These are phyloP conservation scores for Backusella morwellensis DNA, from an alignment of 192 early-diverging fungal species.

Conservation along the genomic window DNA sequence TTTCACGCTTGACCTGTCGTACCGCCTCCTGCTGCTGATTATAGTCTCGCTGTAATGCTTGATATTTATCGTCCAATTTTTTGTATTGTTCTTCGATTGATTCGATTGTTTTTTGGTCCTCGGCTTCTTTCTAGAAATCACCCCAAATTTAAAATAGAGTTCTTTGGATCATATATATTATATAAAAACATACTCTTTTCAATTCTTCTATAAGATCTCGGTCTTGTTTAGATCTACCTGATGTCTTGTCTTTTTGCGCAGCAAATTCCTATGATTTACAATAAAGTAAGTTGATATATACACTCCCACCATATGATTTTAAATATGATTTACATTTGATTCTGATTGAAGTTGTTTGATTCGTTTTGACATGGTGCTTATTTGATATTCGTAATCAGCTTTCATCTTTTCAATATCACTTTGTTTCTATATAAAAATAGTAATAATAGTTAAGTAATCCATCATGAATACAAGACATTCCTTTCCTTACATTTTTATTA, in stretches of 20 bases:
- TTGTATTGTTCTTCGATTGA: conserved; percentile 26
- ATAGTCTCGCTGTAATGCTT: conserved; percentile 65
- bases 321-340: conserved; percentile 8
- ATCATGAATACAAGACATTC: neutral
- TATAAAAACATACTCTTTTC: neutral
- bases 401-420: conserved; percentile 12
- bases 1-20: conserved; percentile 67
- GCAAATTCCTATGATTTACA: neutral
- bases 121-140: neutral
- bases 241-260: neutral
- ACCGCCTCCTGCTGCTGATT: conserved; percentile 72
- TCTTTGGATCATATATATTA: neutral
- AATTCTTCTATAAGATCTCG: neutral
- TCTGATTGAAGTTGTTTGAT: conserved; percentile 63
- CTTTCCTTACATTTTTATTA: neutral
- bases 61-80: conserved; percentile 40
- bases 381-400: conserved; percentile 64
- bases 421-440: neutral
- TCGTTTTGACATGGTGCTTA: conserved; percentile 58
- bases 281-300: neutral
- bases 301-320: neutral
- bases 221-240: conserved; percentile 5
- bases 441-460: neutral
- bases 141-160: neutral
- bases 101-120: conserved; percentile 3